Base-by-base conservation (phyloP, 345 rosid genomes). In the Trapa bicornis region DNA sequence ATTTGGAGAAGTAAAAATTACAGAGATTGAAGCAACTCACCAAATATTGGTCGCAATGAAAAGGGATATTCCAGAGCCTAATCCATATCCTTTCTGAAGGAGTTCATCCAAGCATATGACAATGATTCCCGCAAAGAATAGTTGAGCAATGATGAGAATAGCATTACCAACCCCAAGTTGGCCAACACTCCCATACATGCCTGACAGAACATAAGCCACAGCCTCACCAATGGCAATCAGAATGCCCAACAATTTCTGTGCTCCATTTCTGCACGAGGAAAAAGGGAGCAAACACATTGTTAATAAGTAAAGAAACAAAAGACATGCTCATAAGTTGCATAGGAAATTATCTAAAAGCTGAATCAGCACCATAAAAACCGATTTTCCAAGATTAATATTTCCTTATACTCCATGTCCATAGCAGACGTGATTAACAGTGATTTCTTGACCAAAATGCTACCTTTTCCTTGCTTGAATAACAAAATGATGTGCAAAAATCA, bases 31-130 rank as follows among this genome's bases (percentile, higher is more conserved):
- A 15, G 72, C 12, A 63, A 62, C 85, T 64, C 70, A 84, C 96
- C 96, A 89, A 75, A 89, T 89, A 62, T 89, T 89, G 77, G 96
- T 88, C 73, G 95, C 95, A 37, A 88, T 88, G 91, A 88, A 88
- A 74, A 88, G 91, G 65, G 95, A 88, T 52, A 88, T 88, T 12
- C 95, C 95, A 50, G 95, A 88, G 72, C 95, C 94, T 41, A 88
- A 77, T 57, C 95, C 95, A 61, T 88, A 88, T 68, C 95, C 95
- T 66, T 88, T 88, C 71, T 88, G 95, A 68, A 88, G 95, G 33
- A 88, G 95, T 75, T 88, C 95, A 71, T 88, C 95, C 81, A 88
- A 78, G 68, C 95, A 88, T 72, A 88, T 86, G 68, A 88, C 91
- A 53, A 88, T 88, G 70, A 88, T 88, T 62, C 91, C 91, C 1